Percentiles rank a stretch among this genome's conserved stretches.
These are phyloP conservation scores for Endocalyx cinctus DNA, from an alignment of 2,329 filamentous ascomycete species.

Conservation along the genomic window DNA sequence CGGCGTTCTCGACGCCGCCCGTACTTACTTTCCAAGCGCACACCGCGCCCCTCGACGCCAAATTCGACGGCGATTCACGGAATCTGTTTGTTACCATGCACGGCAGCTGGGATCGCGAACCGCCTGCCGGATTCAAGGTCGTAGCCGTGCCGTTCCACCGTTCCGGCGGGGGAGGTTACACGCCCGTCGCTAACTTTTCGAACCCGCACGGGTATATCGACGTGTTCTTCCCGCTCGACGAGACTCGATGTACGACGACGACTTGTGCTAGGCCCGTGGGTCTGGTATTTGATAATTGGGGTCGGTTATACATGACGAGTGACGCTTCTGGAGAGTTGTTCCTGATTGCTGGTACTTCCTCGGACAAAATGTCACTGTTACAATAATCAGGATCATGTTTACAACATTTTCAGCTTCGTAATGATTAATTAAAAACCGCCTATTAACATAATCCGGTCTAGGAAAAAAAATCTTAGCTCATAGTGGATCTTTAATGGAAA, in stretches of 20 bases:
- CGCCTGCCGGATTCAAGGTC: slow-evolving; percentile 33
- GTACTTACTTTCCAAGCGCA: slow-evolving; percentile 51
- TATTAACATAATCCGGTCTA: no score
- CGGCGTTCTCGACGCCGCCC: slow-evolving; percentile 28
- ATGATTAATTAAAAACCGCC: no score
- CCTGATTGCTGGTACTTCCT: no score
- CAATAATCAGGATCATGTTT: no score
- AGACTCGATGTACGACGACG: slow-evolving; percentile 37
- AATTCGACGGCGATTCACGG: slow-evolving; percentile 53
- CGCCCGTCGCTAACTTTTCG: slow-evolving; percentile 22
- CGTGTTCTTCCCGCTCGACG: slow-evolving; percentile 44
- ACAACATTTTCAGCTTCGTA: no score
- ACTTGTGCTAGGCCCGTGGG: slow-evolving; percentile 49
- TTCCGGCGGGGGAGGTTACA: slow-evolving; percentile 21
- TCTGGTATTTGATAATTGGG: slow-evolving; percentile 34
- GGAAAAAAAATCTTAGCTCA: no score
- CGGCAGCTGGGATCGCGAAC: slow-evolving; percentile 46
- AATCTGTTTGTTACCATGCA: slow-evolving; percentile 58
- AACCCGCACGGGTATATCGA: slow-evolving; percentile 40
- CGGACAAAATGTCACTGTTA: no score
- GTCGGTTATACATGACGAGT: slow-evolving; percentile 48
- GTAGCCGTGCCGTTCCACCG: slow-evolving; percentile 29
- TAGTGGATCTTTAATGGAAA: no score
- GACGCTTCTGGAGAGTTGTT: slow-evolving; percentile 48
- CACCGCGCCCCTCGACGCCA: slow-evolving; percentile 59